These are phyloP conservation scores for Chenopodium formosanum DNA, from an alignment of 148 eudicot species.

Conservation along the genomic window DNA sequence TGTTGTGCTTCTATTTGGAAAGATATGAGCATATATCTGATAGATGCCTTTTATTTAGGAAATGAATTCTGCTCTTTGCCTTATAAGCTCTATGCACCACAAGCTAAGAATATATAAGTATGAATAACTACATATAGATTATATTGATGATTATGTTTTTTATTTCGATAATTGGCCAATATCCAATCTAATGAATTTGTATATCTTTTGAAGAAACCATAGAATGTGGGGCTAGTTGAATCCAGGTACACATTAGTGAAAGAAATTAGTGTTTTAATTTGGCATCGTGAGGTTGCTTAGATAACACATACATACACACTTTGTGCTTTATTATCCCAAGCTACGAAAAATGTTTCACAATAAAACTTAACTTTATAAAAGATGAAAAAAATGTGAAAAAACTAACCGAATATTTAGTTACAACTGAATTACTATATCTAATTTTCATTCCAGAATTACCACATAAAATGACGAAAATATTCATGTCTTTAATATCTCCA, in stretches of 20 bases:
- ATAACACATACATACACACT: no score
- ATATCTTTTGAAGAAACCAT: slow-evolving; percentile 6
- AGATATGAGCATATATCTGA: slow-evolving; percentile 40
- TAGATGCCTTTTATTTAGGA: slow-evolving; percentile 44
- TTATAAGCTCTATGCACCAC: slow-evolving; percentile 19
- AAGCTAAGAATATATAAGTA: slow-evolving; percentile 31
- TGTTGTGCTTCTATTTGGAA: slow-evolving; percentile 46
- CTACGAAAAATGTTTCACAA: no score
- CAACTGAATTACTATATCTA: slow-evolving; percentile 31
- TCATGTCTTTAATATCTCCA: not conserved
- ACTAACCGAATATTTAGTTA: slow-evolving; percentile 37
- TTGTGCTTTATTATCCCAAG: no score
- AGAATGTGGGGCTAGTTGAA: slow-evolving; percentile 39
- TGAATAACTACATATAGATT: slow-evolving; percentile 33
- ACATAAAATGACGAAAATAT: slow-evolving; percentile 44
- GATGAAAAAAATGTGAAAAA: no score
- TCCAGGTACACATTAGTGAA: not conserved
- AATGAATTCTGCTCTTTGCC: slow-evolving; percentile 44
- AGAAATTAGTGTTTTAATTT: slow-evolving; percentile 13
- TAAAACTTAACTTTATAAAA: no score
- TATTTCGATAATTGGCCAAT: slow-evolving; percentile 39
- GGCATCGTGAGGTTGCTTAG: not conserved
- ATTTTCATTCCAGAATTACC: slow-evolving; percentile 61
- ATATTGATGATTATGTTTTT: slow-evolving; percentile 43
- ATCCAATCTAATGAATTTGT: slow-evolving; percentile 25